phyloP scores from a whole-genome alignment of 129 eudicot species.

The Flaveria sonorensis region DNA sequence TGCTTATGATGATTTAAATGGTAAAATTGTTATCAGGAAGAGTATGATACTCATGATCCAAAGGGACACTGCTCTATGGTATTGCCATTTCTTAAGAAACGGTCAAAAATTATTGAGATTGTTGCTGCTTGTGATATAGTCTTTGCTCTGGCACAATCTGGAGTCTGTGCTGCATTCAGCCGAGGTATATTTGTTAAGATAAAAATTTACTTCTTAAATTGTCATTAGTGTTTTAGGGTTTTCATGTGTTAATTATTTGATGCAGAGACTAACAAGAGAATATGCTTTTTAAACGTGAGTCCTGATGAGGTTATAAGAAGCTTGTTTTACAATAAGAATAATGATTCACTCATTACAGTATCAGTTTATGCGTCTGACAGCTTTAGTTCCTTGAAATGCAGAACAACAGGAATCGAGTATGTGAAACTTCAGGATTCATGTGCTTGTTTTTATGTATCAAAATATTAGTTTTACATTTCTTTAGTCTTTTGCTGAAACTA shows the following conservation, averaged over 20 bases:
- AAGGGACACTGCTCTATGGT: constrained; percentile 70
- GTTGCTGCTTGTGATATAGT: constrained; percentile 93
- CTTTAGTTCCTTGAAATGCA: constrained; percentile 90
- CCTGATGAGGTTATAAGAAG: constrained; percentile 96
- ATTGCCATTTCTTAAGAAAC: constrained; percentile 65
- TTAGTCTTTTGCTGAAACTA: background rate
- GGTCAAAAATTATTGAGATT: constrained; percentile 86
- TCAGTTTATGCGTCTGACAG: constrained; percentile 85
- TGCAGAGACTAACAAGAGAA: constrained; percentile 85
- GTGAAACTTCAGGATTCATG: constrained; percentile 27
- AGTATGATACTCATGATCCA: constrained; percentile 85
- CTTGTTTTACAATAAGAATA: constrained; percentile 88
- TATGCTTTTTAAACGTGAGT: constrained; percentile 81
- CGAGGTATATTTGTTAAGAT: constrained; percentile 50
- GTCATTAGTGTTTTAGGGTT: constrained; percentile 4
- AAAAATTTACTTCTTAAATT: background rate
- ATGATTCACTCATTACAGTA: constrained; percentile 94
- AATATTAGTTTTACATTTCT: background rate
- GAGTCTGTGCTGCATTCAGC: constrained; percentile 94
- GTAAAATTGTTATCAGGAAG: constrained; percentile 55
- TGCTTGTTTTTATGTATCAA: background rate
- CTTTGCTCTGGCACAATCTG: constrained; percentile 93
- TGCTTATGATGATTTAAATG: background rate
- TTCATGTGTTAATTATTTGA: constrained; percentile 22
- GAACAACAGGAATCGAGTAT: constrained; percentile 88